Base-by-base conservation (phyloP, 495 filamentous ascomycete species). In the Penicillium ochrochloron region DNA sequence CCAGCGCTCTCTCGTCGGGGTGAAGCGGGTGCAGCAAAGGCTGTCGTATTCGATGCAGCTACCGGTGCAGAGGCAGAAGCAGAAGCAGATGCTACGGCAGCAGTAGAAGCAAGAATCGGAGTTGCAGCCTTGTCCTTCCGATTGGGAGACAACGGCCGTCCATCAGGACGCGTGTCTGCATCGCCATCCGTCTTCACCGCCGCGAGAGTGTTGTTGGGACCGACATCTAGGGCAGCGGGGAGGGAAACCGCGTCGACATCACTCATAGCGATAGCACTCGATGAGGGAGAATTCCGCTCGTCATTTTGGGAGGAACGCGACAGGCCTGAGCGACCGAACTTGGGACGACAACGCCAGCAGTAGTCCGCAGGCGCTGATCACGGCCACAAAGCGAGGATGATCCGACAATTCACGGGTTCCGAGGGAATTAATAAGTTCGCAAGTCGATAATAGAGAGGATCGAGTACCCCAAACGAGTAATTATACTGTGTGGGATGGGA, bases 191-290 rank as follows among this genome's bases (percentile, higher is more conserved):
- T 67, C 70, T 73, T 76, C 66, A 75, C 73, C 57, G 65, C 42
- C 57, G 76, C 71, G 69, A 80, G 70, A 62, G 71, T 70, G 58
- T 70, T 70, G 56, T 70, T 77, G 57, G 69, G 70, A 70, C 74
- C 70, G 72, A 75, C 70, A 71, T 80, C 74, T 75, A 78, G 71
- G 74, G 73, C 67, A 80, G 78, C 75, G 73, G 77, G 78, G 68
- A 79, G 72, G 64, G 78, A 74, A 68, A 76, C 75, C 69, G 80
- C 68, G 61, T 79, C 78, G 67, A 78, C 76, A 82, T 82, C 79
- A 81, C 78, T 82, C 80, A 82, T 82, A 78, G 78, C 78, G 80
- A 75, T 78, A 79, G 70, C 75, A 78, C 74, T 79, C 73, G 78
- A 76, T 72, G 70, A 72, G 66, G 74, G 69, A 71, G 66, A 59